Evolutionary conservation across 495 filamentous ascomycete species (phyloP), one percentile per base, ranked within the genome.

Genomic region (Polyplosphaeria fusca): DNA sequence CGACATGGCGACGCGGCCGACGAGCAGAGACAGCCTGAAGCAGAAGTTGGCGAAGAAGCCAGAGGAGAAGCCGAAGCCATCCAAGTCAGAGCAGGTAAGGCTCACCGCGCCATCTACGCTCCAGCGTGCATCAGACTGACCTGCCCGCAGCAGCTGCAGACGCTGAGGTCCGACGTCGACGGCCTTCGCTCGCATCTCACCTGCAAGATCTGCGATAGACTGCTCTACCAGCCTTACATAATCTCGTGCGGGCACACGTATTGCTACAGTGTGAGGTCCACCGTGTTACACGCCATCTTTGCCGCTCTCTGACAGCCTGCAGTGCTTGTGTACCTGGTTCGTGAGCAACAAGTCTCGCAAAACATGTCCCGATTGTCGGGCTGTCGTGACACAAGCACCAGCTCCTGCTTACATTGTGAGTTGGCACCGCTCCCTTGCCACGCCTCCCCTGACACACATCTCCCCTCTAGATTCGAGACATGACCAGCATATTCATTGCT

Each of bases 191-290:
- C 60, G 3, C 64, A 70, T 46, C 48, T 86, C 60, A 82, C 80
- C 46, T 89, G 86, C 69, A 82, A 84, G 47, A 84, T 89, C 47
- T 89, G 86, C 58, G 78, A 84, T 32, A 76, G 81, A 19, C 77
- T 85, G 26, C 73, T 89, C 12, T 88, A 86, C 71, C 86, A 89
- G 61, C 86, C 86, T 5, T 89, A 84, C 68, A 85, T 78, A 18
- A 78, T 86, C 37, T 77, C 80, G 37, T 89, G 86, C 61, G 86
- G 86, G 0, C 86, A 89, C 70, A 86, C 86, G 3, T 89, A 86
- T 63, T 89, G 86, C 67, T 89, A 89, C 62, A 82, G 77, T 39
- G 82, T 85, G 53, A 64, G 77, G 67, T 37, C 49, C 14, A 3
- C 9, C 13, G 19, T n/a, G 4, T 5, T 0, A 5, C 16, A 5